Conservation (phyloP, 73 alveolate genomes). For the Paramecium caudatum region DNA sequence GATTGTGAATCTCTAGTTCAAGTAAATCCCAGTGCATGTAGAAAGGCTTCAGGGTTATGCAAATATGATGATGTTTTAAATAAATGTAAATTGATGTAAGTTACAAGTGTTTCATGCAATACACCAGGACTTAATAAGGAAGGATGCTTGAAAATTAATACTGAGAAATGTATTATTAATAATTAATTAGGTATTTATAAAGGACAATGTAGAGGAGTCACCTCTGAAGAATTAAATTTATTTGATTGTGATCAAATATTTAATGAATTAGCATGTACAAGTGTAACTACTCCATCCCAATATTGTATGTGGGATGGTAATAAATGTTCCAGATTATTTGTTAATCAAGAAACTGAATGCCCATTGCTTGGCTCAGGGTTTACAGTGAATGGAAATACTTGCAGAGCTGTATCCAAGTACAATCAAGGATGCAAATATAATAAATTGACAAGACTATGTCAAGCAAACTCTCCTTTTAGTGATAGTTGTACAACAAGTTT, state of each 20-base stretch:
- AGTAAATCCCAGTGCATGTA: constrained; percentile 26
- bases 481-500: constrained; percentile 8
- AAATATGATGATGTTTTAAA: background rate
- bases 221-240: background rate
- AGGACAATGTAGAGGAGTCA: background rate
- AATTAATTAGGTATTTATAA: background rate
- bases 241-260: background rate
- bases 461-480: background rate
- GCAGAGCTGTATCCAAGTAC: constrained; percentile 29
- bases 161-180: background rate
- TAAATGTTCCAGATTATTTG: background rate
- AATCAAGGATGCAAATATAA: constrained; percentile 29
- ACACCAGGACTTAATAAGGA: background rate
- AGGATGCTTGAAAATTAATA: background rate
- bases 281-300: constrained; percentile 9
- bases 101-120: background rate
- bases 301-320: constrained; percentile 44
- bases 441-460: background rate
- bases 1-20: background rate
- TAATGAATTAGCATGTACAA: constrained; percentile 24
- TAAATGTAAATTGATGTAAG: too few species aligned
- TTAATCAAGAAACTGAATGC: background rate
- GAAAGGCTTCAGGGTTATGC: background rate
- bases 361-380: background rate
- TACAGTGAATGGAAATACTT: constrained; percentile 41